Evolutionary conservation across 2,329 filamentous ascomycete species (phyloP).

Genomic region (Hypocreales sp.): DNA sequence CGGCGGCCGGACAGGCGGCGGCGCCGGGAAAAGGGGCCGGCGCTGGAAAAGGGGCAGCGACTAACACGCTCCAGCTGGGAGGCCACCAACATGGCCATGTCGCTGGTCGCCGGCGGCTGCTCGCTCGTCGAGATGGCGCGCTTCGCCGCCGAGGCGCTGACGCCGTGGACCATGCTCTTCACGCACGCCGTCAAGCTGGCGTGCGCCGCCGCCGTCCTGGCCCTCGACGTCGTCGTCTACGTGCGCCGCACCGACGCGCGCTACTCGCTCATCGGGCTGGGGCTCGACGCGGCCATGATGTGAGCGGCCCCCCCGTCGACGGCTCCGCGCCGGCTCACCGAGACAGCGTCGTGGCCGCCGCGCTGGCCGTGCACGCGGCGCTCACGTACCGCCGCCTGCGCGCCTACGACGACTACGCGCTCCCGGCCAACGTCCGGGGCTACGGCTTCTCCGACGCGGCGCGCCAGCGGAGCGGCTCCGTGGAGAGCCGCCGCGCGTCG

Average conservation of each 20-base stretch:
- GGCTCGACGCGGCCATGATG: constrained; percentile 31
- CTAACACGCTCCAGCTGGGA: constrained; percentile 36
- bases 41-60: too few relatives aligned
- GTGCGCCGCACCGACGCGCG: constrained; percentile 24
- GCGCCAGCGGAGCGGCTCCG: too few relatives aligned
- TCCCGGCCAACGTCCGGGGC: constrained; percentile 31
- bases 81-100: constrained; percentile 32
- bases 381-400: constrained; percentile 30
- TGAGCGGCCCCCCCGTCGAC: constrained; percentile 15
- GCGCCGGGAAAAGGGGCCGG: too few relatives aligned
- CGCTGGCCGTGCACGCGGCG: constrained; percentile 29
- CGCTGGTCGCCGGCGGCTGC: constrained; percentile 28
- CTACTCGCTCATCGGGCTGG: constrained; percentile 33
- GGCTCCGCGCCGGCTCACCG: too few relatives aligned
- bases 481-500: too few relatives aligned
- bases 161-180: constrained; percentile 37
- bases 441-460: constrained; percentile 26
- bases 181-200: constrained; percentile 33
- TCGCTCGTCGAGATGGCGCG: constrained; percentile 30
- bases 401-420: constrained; percentile 32
- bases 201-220: constrained; percentile 29
- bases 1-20: too few relatives aligned
- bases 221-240: constrained; percentile 36
- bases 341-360: constrained; percentile 27
- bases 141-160: constrained; percentile 32